Evolutionary conservation across 208 protist species (phyloP).

Genomic region (Trypanosoma conorhini): DNA sequence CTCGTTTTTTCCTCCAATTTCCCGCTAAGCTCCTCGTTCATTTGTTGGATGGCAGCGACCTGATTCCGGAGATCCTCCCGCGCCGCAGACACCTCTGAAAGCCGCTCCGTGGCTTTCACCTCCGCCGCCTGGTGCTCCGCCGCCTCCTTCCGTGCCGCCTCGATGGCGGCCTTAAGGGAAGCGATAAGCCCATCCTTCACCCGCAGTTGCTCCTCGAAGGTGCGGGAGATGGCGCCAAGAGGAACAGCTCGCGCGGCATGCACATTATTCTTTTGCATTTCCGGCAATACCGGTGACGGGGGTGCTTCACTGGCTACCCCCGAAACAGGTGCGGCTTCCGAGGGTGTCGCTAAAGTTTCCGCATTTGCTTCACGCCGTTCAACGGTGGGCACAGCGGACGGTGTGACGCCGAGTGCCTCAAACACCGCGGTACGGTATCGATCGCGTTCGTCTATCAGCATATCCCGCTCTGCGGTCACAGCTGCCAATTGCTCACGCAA

Average conservation of each 20-base stretch:
- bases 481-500: conserved; percentile 67
- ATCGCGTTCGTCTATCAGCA: conserved; percentile 69
- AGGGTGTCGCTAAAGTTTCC: background rate
- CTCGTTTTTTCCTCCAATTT: conserved; percentile 41
- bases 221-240: conserved; percentile 44
- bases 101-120: conserved; percentile 11
- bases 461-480: conserved; percentile 51
- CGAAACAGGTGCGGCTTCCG: background rate
- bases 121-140: conserved; percentile 8
- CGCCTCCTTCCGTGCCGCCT: conserved; percentile 25
- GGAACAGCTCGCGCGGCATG: conserved; percentile 20
- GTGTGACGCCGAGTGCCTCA: conserved; percentile 34
- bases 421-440: conserved; percentile 82
- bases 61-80: conserved; percentile 45
- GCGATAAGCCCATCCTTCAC: conserved; percentile 74
- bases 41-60: conserved; percentile 36
- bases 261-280: conserved; percentile 5
- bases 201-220: conserved; percentile 74
- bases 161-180: conserved; percentile 47
- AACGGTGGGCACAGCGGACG: conserved; percentile 14
- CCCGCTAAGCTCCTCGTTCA: conserved; percentile 65
- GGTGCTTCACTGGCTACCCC: background rate
- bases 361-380: background rate
- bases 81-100: conserved; percentile 23
- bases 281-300: background rate